Evolutionary conservation across 129 eudicot genomes (phyloP).

Genomic region (Mikania micrantha): DNA sequence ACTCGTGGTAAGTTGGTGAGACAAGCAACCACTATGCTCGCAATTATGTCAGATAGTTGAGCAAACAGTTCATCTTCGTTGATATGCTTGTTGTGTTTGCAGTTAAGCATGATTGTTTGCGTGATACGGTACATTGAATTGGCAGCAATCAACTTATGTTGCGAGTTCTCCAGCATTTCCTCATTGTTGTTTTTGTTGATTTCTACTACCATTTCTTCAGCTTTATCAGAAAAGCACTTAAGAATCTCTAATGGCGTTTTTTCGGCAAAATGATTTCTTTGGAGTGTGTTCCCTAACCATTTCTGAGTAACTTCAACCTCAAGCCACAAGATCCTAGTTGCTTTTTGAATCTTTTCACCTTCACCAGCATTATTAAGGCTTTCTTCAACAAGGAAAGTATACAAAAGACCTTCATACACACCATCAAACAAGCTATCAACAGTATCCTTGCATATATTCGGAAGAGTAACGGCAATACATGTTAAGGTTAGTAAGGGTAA

Average conservation of each 20-base stretch:
- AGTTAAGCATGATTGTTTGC: background rate
- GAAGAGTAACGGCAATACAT: background rate
- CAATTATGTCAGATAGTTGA: background rate
- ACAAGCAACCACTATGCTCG: background rate
- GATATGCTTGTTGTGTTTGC: background rate
- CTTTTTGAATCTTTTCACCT: background rate
- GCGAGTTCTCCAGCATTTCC: background rate
- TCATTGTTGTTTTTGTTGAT: background rate
- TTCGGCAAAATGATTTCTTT: background rate
- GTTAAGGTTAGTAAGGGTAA: conserved; percentile 7
- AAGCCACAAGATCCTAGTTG: conserved; percentile 2
- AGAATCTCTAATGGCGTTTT: background rate
- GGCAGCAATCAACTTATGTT: background rate
- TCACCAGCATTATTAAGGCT: background rate
- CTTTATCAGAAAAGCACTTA: background rate
- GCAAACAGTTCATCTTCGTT: background rate
- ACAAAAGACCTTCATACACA: background rate
- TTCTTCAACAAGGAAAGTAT: background rate
- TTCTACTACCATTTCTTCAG: background rate
- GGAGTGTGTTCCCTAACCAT: background rate
- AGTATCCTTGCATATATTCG: background rate
- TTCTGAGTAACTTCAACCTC: background rate
- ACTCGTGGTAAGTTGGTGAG: conserved; percentile 11
- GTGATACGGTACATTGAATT: conserved; percentile 6
- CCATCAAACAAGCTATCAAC: background rate